These are phyloP conservation scores for Borealophlyctis nickersoniae DNA, from an alignment of 192 early-diverging fungal genomes.

Conservation along the genomic window DNA sequence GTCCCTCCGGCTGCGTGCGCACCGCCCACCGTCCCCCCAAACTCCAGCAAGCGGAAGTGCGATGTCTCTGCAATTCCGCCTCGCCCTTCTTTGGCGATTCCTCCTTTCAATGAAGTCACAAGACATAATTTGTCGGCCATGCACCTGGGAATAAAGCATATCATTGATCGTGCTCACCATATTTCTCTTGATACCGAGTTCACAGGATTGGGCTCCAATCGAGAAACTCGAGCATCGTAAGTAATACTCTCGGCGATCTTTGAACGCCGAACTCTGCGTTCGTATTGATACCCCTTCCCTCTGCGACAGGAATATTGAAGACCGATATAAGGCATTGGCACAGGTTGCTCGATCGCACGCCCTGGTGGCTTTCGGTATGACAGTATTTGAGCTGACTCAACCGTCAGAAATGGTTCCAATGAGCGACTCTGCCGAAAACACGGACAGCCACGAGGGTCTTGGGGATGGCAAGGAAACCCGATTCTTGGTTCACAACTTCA, in stretches of 20 bases:
- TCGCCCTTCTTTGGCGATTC: neutral
- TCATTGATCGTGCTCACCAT: conserved; percentile 54
- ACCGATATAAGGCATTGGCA: conserved; percentile 73
- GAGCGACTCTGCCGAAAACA: neutral
- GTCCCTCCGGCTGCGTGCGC: too few relatives aligned
- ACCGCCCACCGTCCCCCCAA: too few relatives aligned
- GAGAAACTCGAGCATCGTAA: conserved; percentile 29
- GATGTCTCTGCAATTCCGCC: too few relatives aligned
- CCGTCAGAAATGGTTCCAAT: neutral
- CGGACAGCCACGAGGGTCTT: neutral
- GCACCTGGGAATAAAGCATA: conserved; percentile 24
- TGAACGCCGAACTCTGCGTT: too few relatives aligned
- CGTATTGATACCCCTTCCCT: too few relatives aligned
- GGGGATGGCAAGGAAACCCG: neutral
- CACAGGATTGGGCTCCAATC: conserved; percentile 66
- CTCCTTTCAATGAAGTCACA: conserved; percentile 27
- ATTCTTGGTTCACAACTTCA: conserved; percentile 62
- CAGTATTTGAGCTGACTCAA: conserved; percentile 56
- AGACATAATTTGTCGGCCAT: conserved; percentile 35
- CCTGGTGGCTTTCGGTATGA: conserved; percentile 80
- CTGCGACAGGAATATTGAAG: conserved; percentile 65
- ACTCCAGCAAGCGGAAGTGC: too few relatives aligned
- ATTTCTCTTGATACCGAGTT: conserved; percentile 91
- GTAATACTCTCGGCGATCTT: conserved; percentile 37
- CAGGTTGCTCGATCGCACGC: conserved; percentile 73